These are phyloP conservation scores for Elongisporangium senticosum DNA, from an alignment of 352 stramenopile species.

Conservation along the genomic window DNA sequence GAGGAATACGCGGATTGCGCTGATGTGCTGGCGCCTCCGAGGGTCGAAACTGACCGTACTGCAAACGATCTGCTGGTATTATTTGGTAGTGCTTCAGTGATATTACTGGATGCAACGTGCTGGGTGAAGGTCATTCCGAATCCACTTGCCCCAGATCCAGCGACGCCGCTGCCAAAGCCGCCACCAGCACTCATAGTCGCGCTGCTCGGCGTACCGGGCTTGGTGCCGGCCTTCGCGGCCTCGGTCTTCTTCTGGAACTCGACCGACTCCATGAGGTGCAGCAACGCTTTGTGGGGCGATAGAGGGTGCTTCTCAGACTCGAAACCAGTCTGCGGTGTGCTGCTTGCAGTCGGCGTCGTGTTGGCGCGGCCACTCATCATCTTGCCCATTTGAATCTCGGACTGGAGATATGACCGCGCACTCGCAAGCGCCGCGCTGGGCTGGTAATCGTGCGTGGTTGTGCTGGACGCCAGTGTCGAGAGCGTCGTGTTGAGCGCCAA, in stretches of 20 bases:
- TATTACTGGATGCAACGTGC: slow-evolving; percentile 10
- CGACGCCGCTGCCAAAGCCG: neutral
- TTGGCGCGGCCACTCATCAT: slow-evolving; percentile 13
- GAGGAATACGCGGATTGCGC: slow-evolving; percentile 4
- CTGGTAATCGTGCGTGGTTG: slow-evolving; percentile 20
- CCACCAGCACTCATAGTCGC: slow-evolving; percentile 1
- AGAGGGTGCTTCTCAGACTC: slow-evolving; percentile 16
- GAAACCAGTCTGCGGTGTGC: slow-evolving; percentile 1
- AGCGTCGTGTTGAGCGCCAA: slow-evolving; percentile 43
- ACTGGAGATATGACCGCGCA: neutral
- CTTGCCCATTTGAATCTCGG: slow-evolving; percentile 10
- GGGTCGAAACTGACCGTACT: neutral
- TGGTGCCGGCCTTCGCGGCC: slow-evolving; percentile 1
- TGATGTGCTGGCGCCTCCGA: slow-evolving; percentile 15
- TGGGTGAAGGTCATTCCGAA: slow-evolving; percentile 10
- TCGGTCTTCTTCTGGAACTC: slow-evolving; percentile 19
- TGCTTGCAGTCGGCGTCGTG: slow-evolving; percentile 8
- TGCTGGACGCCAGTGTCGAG: slow-evolving; percentile 14
- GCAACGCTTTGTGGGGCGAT: slow-evolving; percentile 56
- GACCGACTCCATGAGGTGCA: slow-evolving; percentile 53
- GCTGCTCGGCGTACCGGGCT: slow-evolving; percentile 4
- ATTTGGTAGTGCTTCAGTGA: slow-evolving; percentile 7
- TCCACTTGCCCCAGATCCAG: neutral
- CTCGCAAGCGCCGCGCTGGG: neutral
- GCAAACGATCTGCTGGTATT: neutral